Conservation (phyloP, 768 basidiomycete species). For the Melanogaster broomeanus region DNA sequence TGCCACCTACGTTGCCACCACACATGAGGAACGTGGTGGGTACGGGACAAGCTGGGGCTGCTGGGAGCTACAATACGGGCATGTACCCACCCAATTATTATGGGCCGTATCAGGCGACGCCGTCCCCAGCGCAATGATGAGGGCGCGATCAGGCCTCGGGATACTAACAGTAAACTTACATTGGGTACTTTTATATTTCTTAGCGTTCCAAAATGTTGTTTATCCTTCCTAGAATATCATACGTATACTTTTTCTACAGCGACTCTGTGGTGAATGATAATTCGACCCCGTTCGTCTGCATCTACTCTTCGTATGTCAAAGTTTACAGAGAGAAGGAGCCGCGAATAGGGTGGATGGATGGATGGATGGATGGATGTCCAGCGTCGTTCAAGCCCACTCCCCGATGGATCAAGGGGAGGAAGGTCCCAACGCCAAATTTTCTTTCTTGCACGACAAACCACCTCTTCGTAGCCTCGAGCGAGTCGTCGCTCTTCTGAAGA, state of each 20-base stretch:
- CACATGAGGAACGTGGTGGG: constrained; percentile 36
- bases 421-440: constrained; percentile 5
- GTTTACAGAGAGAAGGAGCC: not conserved
- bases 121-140: constrained; percentile 33
- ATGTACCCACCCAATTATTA: constrained; percentile 35
- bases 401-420: not conserved
- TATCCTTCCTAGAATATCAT: constrained; percentile 21
- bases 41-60: constrained; percentile 21
- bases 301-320: too few relatives aligned
- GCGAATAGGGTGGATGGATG: too few relatives aligned
- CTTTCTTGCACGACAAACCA: constrained; percentile 31
- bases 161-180: not conserved
- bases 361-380: constrained; percentile 19
- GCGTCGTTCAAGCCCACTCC: constrained; percentile 11
- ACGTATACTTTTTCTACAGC: constrained; percentile 14
- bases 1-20: constrained; percentile 41
- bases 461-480: constrained; percentile 29
- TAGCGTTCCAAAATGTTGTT: constrained; percentile 2
- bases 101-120: constrained; percentile 32
- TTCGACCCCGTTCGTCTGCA: too few relatives aligned
- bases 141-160: not conserved
- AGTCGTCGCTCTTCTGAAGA: constrained; percentile 21
- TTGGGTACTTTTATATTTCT: not conserved
- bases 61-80: constrained; percentile 16
- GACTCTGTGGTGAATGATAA: constrained; percentile 19